A percentile compares a stretch with the other conserved stretches of the same genome.
These are phyloP conservation scores for Penicillium maclennaniae DNA, from an alignment of 495 filamentous ascomycete species.

Conservation along the genomic window DNA sequence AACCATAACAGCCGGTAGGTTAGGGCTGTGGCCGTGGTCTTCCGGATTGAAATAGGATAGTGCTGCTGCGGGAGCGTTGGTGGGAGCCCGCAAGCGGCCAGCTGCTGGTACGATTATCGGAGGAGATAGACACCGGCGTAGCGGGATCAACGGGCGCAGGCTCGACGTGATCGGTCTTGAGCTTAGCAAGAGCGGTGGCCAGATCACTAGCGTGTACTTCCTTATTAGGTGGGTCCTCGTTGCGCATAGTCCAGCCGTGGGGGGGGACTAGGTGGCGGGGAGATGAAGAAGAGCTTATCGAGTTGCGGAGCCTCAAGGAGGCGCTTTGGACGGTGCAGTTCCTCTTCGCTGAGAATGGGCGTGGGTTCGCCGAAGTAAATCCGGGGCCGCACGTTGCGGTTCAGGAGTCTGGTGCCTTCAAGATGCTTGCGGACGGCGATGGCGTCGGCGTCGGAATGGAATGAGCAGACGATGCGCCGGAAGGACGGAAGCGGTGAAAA, in stretches of 20 bases:
- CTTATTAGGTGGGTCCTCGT: conserved; percentile 91
- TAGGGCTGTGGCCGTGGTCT: conserved; percentile 69
- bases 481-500: conserved; percentile 92
- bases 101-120: conserved; percentile 37
- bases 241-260: conserved; percentile 84
- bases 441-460: conserved; percentile 68
- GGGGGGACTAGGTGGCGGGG: conserved; percentile 88
- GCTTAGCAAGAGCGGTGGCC: conserved; percentile 68
- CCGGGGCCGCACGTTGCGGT: conserved; percentile 54
- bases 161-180: conserved; percentile 46
- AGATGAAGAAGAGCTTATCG: conserved; percentile 95
- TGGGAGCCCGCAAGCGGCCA: conserved; percentile 33
- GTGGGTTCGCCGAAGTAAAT: conserved; percentile 89
- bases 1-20: conserved; percentile 83
- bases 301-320: conserved; percentile 79
- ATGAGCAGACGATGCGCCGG: conserved; percentile 87
- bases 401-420: conserved; percentile 66
- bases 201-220: conserved; percentile 89
- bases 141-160: conserved; percentile 25
- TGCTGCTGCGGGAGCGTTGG: conserved; percentile 57
- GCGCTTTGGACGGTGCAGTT: conserved; percentile 38
- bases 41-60: conserved; percentile 72
- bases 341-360: conserved; percentile 55
- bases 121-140: conserved; percentile 35
- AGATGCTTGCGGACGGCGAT: conserved; percentile 67